Base-by-base conservation (phyloP, 495 filamentous ascomycete species). In the Pyrenula aspistea region DNA sequence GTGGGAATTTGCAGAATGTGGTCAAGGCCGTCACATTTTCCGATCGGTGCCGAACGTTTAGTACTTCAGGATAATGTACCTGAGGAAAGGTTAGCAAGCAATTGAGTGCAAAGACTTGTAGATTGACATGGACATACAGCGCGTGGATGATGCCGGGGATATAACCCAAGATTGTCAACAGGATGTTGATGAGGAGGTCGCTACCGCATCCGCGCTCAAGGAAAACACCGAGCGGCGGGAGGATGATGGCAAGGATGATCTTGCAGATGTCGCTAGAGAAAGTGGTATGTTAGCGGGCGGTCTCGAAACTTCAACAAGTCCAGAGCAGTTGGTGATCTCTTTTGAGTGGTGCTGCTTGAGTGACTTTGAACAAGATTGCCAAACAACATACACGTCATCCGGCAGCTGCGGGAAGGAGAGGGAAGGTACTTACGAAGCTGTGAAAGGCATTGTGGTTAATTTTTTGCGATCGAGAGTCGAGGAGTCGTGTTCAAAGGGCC, bases 161-260 rank as follows among this genome's bases (percentile, higher is more conserved):
- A 72, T 84, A 90, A 65, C 85, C 86, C 66, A 96, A 78, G 62
- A 91, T 82, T 53, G 88, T 93, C 67, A 95, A 75, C 61, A 85
- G 77, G 73, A 95, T 83, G 77, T 93, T 95, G 79, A 95, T 90
- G 63, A 87, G 72, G 60, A 95, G 75, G 64, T 94, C 88, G 64
- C 82, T 79, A 68, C 82, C 80, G 73, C 87, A 91, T 66, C 91
- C 91, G 47, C 85, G 83, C 77, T 93, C 87, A 57, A 95, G 81
- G 79, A 95, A 94, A 67, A 95, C 91, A 70, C 89, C 89, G 31
- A 95, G 77, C 60, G 91, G 91, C 47, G 91, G 91, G 53, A 94
- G 77, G 75, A 94, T 72, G 74, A 94, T 76, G 74, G 89, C 86
- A 67, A 91, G 76, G 73, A 93, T 83, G 78, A 94, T 90, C 77